phyloP scores from a whole-genome alignment of 2,329 filamentous ascomycete species.

The Xylaria sp. region DNA sequence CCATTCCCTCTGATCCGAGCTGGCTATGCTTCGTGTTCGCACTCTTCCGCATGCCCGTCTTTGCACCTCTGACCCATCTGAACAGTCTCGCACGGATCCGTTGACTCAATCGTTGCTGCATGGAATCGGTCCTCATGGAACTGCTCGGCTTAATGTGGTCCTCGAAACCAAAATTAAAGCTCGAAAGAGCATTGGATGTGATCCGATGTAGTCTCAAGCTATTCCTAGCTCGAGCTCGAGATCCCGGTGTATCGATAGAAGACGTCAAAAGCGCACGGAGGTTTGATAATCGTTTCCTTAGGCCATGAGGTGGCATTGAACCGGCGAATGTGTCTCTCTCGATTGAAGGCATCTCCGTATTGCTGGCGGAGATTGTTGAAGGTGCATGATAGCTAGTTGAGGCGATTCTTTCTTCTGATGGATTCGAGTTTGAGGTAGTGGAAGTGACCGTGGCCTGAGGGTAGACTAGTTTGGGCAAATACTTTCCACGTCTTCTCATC shows the following conservation, averaged over 20 bases:
- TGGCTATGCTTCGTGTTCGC: conserved; percentile 17
- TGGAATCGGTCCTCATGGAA: conserved; percentile 7
- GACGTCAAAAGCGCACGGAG: conserved; percentile 23
- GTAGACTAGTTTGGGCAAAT: conserved; percentile 8
- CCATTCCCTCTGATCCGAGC: conserved; percentile 2
- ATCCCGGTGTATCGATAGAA: background rate
- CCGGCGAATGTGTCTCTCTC: conserved; percentile 7
- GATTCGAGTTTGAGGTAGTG: background rate
- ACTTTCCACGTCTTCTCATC: conserved; percentile 15
- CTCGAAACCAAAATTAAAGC: conserved; percentile 12
- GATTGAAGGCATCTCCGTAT: conserved; percentile 9
- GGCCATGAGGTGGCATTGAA: conserved; percentile 16
- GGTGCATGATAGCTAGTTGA: conserved; percentile 6
- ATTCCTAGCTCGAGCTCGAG: background rate
- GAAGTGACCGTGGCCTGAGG: conserved; percentile 4
- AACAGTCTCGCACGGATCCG: conserved; percentile 26
- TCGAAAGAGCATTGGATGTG: conserved; percentile 8
- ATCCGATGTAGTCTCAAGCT: conserved; percentile 6
- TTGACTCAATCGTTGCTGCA: conserved; percentile 18
- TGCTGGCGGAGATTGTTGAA: conserved; percentile 3
- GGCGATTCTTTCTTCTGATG: background rate
- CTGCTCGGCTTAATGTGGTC: conserved; percentile 8
- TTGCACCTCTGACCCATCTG: conserved; percentile 29
- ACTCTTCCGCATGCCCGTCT: conserved; percentile 21
- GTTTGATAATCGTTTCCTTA: conserved; percentile 28